Percentiles rank a stretch among this genome's conserved stretches.
Evolutionary conservation across 202 grass and related monocot genomes (phyloP).

Genomic region (Schoenoplectus triqueter): DNA sequence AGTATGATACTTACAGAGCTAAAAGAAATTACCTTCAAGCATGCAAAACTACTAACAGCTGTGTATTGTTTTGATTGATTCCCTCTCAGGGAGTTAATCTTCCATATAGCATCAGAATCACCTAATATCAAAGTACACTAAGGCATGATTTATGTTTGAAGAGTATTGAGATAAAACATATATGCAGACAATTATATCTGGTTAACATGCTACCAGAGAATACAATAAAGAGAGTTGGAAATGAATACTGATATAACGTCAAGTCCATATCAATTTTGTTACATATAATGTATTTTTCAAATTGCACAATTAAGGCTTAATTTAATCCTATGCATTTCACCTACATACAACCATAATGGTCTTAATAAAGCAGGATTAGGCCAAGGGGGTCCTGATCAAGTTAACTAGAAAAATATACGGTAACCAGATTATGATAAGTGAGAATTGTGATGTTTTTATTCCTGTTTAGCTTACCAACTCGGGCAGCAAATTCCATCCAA

Average conservation of each 20-base stretch:
- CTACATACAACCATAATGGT: background rate
- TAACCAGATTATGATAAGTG: background rate
- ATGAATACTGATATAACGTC: background rate
- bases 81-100: constrained; percentile 78
- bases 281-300: background rate
- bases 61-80: constrained; percentile 65
- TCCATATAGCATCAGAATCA: constrained; percentile 85
- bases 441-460: background rate
- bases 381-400: background rate
- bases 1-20: constrained; percentile 11
- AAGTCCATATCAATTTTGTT: background rate
- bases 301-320: constrained; percentile 13
- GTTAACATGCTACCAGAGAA: background rate
- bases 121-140: constrained; percentile 55
- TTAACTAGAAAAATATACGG: constrained; percentile 6
- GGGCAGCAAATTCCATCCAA: constrained; percentile 95
- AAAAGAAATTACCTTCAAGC: constrained; percentile 67
- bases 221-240: constrained; percentile 15
- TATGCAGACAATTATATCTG: background rate
- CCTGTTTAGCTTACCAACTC: constrained; percentile 61
- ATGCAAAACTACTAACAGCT: constrained; percentile 73
- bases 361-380: background rate
- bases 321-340: constrained; percentile 15
- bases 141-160: constrained; percentile 33
- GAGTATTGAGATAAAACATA: constrained; percentile 15